phyloP scores from a whole-genome alignment of 2,329 filamentous ascomycete genomes.

The Colletotrichum sansevieriae region DNA sequence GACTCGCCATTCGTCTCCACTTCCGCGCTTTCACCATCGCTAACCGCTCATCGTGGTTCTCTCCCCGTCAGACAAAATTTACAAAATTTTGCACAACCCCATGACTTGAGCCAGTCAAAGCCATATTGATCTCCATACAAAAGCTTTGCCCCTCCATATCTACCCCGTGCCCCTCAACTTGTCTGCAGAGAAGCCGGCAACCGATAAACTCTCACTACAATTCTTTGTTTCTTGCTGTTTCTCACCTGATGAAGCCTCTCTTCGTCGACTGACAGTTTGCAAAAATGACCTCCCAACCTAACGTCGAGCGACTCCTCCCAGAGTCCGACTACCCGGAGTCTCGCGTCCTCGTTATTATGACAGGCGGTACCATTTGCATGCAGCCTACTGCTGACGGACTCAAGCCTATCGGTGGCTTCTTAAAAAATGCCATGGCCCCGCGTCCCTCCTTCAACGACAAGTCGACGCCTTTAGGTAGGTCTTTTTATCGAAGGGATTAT shows the following conservation, averaged over 20 bases:
- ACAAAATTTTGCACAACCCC: constrained; percentile 39
- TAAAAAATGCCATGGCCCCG: constrained; percentile 85
- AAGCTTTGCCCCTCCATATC: constrained; percentile 34
- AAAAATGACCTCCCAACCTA: constrained; percentile 33
- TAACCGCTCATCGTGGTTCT: constrained; percentile 34
- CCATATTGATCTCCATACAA: constrained; percentile 36
- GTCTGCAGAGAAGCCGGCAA: constrained; percentile 30
- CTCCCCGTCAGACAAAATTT: constrained; percentile 36
- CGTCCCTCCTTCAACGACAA: constrained; percentile 89
- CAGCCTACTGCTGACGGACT: constrained; percentile 83
- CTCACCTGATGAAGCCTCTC: background rate
- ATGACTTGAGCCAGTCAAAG: constrained; percentile 33
- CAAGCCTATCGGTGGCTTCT: constrained; percentile 83
- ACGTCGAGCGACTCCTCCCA: constrained; percentile 29
- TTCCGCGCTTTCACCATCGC: constrained; percentile 39
- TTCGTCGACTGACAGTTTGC: background rate
- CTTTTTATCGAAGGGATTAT: background rate
- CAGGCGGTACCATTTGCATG: constrained; percentile 94
- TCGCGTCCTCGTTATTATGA: constrained; percentile 90
- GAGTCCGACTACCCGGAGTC: constrained; percentile 72
- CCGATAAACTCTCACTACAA: constrained; percentile 29
- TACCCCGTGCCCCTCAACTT: constrained; percentile 38
- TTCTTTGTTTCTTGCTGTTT: background rate
- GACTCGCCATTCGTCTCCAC: constrained; percentile 41
- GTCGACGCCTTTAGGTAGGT: constrained; percentile 63